A percentile compares a stretch with the other conserved stretches of the same genome.
Evolutionary conservation across 495 filamentous ascomycete species (phyloP).

Genomic region (Xylaria venustula): DNA sequence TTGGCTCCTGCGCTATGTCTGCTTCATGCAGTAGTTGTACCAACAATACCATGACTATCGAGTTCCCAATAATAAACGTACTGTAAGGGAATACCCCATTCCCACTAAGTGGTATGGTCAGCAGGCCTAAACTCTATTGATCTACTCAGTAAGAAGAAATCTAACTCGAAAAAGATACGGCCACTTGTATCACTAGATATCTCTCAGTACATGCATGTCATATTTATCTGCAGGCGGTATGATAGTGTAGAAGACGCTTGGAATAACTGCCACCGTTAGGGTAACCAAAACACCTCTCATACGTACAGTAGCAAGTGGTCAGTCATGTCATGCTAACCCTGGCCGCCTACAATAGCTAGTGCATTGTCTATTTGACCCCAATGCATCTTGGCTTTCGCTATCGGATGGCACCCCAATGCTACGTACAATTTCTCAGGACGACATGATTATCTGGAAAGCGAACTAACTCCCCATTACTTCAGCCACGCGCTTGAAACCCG

Average conservation of each 20-base stretch:
- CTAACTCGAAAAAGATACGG: background rate
- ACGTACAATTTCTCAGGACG: background rate
- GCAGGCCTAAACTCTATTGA: no score
- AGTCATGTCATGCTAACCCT: background rate
- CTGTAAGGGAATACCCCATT: no score
- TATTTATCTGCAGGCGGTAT: no score
- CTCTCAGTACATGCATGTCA: no score
- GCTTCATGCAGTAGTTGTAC: no score
- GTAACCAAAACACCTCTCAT: background rate
- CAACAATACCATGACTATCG: no score
- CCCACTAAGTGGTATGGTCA: no score
- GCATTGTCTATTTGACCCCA: background rate
- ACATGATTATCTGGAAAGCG: background rate
- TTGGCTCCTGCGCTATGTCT: no score
- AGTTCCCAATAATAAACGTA: no score
- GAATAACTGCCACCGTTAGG: no score
- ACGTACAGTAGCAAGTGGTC: slow-evolving; percentile 5
- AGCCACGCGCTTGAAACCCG: no score
- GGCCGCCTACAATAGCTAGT: background rate
- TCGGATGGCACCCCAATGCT: background rate
- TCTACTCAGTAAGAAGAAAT: background rate
- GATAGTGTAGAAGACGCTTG: no score
- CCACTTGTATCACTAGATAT: background rate
- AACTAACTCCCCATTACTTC: background rate
- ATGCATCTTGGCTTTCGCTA: background rate